Evolutionary conservation across 805 yeast species (phyloP).

Genomic region (Hanseniaspora thailandica): DNA sequence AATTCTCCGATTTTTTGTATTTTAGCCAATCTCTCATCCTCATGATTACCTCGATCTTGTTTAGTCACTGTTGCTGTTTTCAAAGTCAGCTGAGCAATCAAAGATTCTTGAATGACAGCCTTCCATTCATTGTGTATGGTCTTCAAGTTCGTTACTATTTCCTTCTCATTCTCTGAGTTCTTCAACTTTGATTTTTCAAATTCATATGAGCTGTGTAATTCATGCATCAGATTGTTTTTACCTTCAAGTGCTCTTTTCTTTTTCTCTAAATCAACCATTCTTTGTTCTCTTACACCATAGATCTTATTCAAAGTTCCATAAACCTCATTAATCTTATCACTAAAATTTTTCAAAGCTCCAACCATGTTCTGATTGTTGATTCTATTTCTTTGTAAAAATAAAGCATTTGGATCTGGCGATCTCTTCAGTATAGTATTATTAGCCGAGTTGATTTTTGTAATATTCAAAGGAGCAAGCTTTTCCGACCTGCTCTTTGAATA

Average conservation of each 20-base stretch:
- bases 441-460: not conserved
- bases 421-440: not conserved
- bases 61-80: not conserved
- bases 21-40: not conserved
- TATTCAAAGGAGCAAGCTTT: conserved; percentile 8
- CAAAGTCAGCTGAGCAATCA: conserved; percentile 5
- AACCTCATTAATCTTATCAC: not conserved
- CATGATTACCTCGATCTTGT: not conserved
- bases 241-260: too few species aligned
- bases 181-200: not conserved
- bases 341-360: not conserved
- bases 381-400: conserved; percentile 1
- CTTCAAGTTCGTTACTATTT: not conserved
- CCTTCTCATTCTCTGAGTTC: not conserved
- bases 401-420: conserved; percentile 1
- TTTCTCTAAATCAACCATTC: not conserved
- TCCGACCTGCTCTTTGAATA: not conserved
- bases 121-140: conserved; percentile 1
- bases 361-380: conserved; percentile 4
- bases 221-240: not conserved
- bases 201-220: not conserved
- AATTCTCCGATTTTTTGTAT: not conserved
- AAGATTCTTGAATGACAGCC: not conserved
- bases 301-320: conserved; percentile 6
- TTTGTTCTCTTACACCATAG: conserved; percentile 1